Evolutionary conservation across 441 rosid genomes (phyloP).

Genomic region (Erodium texanum): DNA sequence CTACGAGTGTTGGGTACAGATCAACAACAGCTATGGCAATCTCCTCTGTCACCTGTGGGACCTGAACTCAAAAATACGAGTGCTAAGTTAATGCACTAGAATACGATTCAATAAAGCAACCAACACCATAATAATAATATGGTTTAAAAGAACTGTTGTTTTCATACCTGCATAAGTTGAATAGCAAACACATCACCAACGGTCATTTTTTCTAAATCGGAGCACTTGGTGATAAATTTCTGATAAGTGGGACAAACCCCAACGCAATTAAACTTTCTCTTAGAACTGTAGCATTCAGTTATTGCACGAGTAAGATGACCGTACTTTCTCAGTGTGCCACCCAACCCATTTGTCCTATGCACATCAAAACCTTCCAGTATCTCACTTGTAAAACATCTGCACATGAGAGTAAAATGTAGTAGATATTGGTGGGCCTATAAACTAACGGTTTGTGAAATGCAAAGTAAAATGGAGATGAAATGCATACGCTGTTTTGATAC

Average conservation of each 20-base stretch:
- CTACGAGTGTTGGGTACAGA: constrained; percentile 62
- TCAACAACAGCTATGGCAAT: constrained; percentile 63
- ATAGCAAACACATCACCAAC: constrained; percentile 79
- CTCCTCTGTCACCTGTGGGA: constrained; percentile 83
- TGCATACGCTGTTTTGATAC: constrained; percentile 83
- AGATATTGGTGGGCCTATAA: neutral
- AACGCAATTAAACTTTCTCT: constrained; percentile 25
- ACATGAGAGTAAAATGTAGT: constrained; percentile 9
- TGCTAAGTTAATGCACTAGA: neutral
- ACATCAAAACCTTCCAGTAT: constrained; percentile 89
- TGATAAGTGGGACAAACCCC: constrained; percentile 46
- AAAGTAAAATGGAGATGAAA: constrained; percentile 7
- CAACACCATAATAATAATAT: neutral
- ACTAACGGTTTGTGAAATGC: neutral
- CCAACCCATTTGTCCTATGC: constrained; percentile 64
- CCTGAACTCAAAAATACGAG: constrained; percentile 31
- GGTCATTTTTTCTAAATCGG: constrained; percentile 74
- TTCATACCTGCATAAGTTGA: constrained; percentile 92
- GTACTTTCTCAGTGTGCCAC: constrained; percentile 71
- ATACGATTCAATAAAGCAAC: neutral
- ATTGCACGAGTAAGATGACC: constrained; percentile 65
- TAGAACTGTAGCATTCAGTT: constrained; percentile 44
- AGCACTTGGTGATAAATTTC: constrained; percentile 58
- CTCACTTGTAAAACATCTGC: constrained; percentile 91
- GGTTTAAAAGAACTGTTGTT: constrained; percentile 15